phyloP scores from a whole-genome alignment of 805 yeast species.

The Wickerhamomyces chaumierensis region DNA sequence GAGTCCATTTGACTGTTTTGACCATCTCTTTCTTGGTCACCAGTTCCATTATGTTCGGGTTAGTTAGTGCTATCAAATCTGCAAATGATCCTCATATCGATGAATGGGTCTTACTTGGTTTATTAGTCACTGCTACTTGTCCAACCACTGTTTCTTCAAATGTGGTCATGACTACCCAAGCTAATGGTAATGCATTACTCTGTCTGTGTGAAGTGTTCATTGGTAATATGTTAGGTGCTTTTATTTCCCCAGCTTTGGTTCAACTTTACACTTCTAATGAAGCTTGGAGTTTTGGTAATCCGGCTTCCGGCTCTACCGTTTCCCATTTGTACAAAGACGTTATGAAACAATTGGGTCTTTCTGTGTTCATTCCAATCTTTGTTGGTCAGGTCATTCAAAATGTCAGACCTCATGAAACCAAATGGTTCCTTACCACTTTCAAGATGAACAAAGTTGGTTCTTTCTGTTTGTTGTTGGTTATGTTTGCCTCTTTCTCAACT shows the following conservation, averaged over 20 bases:
- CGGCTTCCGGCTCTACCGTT: conserved; percentile 46
- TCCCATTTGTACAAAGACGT: conserved; percentile 55
- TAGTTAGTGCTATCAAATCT: conserved; percentile 52
- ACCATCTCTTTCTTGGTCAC: conserved; percentile 63
- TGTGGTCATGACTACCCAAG: conserved; percentile 82
- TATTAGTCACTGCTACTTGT: conserved; percentile 74
- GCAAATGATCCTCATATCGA: conserved; percentile 51
- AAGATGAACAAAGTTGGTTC: conserved; percentile 65
- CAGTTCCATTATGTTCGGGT: conserved; percentile 59
- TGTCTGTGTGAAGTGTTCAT: conserved; percentile 78
- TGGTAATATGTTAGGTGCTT: conserved; percentile 79
- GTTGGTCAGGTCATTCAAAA: conserved; percentile 83
- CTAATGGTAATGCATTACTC: conserved; percentile 71
- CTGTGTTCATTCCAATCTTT: conserved; percentile 74
- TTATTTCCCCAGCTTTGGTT: conserved; percentile 74
- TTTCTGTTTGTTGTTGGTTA: conserved; percentile 65
- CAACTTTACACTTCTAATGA: conserved; percentile 53
- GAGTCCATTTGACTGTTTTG: conserved; percentile 69
- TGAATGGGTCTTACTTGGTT: conserved; percentile 70
- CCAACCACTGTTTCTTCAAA: conserved; percentile 91
- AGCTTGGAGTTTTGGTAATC: conserved; percentile 71
- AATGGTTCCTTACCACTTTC: conserved; percentile 47
- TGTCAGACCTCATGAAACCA: conserved; percentile 50
- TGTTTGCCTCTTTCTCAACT: conserved; percentile 74
- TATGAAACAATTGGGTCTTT: conserved; percentile 79